Base-by-base conservation (phyloP, 345 rosid genomes). In the Mallotus nudiflorus region DNA sequence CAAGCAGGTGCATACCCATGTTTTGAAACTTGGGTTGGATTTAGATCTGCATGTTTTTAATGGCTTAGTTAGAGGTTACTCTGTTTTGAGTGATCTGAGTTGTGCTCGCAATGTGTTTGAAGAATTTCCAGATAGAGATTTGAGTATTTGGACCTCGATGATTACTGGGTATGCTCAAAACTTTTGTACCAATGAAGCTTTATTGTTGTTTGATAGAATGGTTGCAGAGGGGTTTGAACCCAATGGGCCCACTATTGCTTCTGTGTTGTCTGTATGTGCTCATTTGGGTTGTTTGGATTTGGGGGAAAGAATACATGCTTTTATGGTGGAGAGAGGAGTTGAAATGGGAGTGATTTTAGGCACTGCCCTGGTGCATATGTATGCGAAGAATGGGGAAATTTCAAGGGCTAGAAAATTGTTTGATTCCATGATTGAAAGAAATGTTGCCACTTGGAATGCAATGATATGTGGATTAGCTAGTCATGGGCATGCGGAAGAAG, bases 291-390 rank as follows among this genome's bases (percentile, higher is more conserved):
- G 80, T 62, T 59, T 67, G 65, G 73, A 77, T 16, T 71, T 77
- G 13, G 80, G 80, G 35, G 63, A 61, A 16, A 71, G 28, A 14
- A 60, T 77, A 11, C 61, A 72, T 67, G 37, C 15, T 67, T 77
- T 60, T 33, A 54, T 72, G 22, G 6, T 61, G 11, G 56, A 55
- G 13, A 71, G 66, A 62, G 61, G 65, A 67, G 16, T 72, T 37
- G 66, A 67, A 54, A 63, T 72, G 37, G 76, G 76, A 22, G 76
- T 62, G 69, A 67, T 77, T 66, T 42, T 77, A 44, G 69, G 76
- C 57, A 77, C 73, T 2, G 80, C 76, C 9, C 62, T 77, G 64
- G 76, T 77, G 64, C 76, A 72, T 27, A 72, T 77, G 80, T 77
- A 71, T 20, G 54, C 76, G 7, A 77, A 46, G 16, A 77, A 67